Percentiles rank a stretch among this genome's conserved stretches.
These are phyloP conservation scores for Capsaspora owczarzaki DNA, from an alignment of 78 protist genomes.

Conservation along the genomic window DNA sequence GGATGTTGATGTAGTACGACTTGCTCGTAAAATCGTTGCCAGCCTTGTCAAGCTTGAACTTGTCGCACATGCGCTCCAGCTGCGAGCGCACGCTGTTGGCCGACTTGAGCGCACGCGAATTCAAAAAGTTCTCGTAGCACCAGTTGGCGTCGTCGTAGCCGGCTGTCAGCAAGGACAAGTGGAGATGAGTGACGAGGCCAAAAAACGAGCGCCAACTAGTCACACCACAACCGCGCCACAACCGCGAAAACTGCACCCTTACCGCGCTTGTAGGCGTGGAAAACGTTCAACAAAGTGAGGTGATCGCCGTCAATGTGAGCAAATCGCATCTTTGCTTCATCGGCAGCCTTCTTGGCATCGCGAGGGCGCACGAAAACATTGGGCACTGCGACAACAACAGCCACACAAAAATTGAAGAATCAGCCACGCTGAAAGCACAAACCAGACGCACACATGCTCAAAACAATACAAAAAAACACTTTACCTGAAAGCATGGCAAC, in stretches of 20 bases:
- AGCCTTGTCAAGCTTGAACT: constrained; percentile 26
- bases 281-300: constrained; percentile 90
- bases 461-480: not conserved
- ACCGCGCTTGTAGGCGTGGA: constrained; percentile 80
- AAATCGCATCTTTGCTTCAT: constrained; percentile 56
- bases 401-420: not conserved
- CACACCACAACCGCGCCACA: not conserved
- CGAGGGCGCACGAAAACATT: constrained; percentile 83
- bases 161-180: not conserved
- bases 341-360: constrained; percentile 68
- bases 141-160: constrained; percentile 4
- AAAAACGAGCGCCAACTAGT: too few species aligned
- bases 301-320: constrained; percentile 98
- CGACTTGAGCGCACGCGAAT: constrained; percentile 70
- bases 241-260: not conserved
- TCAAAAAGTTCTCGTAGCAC: constrained; percentile 63
- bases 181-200: not conserved
- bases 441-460: not conserved
- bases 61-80: constrained; percentile 70
- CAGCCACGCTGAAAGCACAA: not conserved
- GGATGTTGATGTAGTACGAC: constrained; percentile 82
- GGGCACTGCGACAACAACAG: constrained; percentile 34
- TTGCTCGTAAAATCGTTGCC: constrained; percentile 24
- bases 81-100: constrained; percentile 90
- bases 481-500: constrained; percentile 79